Evolutionary conservation across 176 grass and related monocot genomes (phyloP), one percentile per base, ranked within the genome.

Genomic region (Cymbopogon citratus): DNA sequence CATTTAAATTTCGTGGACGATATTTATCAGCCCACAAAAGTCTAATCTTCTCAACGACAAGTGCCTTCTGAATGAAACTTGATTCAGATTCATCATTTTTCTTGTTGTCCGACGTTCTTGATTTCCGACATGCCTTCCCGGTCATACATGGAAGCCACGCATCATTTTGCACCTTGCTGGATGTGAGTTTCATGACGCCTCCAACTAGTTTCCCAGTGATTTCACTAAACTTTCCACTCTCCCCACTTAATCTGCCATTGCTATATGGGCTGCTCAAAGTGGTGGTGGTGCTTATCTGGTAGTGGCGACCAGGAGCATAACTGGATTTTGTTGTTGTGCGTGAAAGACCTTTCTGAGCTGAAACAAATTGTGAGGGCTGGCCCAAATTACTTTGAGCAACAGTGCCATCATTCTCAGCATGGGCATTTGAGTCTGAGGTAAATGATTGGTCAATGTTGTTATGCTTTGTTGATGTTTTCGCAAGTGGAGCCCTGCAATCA

Each of bases 21-120:
- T 94, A 80, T 80, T 94, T 91, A 88, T 94, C 88, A 69, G 88
- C 86, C 91, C 91, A 94, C 35, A 94, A 84, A 83, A 77, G 71
- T 74, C 79, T 94, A 71, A 91, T 81, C 69, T 91, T 83, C 69
- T 94, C 88, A 40, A 91, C 16, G 7, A 94, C 88, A 4, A 81
- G 36, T 81, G 91, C 85, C 49, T 91, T 94, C 40, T 81, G 65
- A 84, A 94, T 94, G 26, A 88, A 86, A 84, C 33, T 84, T 62
- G 88, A 75, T 81, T 94, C 91, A 39, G 85, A 75, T 64, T 88
- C 86, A 29, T 88, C 83, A 31, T 61, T 77, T 34, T 27, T 33
- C 38, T 66, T 86, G 73, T 61, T 6, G 56, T 77, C 66, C 28
- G 76, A 18, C 5, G 66, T 68, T 78, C 57, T 80, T 85, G 85